Base-by-base conservation (phyloP, 2,329 filamentous ascomycete genomes). In the Cordyceps cateniannulata region DNA sequence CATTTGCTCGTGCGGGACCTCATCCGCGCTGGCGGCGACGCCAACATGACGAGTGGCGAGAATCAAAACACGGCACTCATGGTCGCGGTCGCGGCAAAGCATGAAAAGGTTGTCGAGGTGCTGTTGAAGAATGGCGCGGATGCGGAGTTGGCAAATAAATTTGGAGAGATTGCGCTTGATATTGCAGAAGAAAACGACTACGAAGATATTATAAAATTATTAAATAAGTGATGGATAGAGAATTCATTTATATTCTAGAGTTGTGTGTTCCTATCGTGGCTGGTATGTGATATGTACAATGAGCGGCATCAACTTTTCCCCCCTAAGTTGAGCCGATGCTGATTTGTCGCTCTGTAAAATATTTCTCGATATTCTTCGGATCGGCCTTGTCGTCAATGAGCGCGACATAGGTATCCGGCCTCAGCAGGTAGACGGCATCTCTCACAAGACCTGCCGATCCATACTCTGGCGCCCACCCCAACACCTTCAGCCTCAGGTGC, bases 321-420 rank as follows among this genome's bases (percentile, higher is more conserved):
- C 16, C 18, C 16, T 40, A 44, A 6, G 9, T 9, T 6, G 47
- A 24, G 1, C n/a, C n/a, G 5, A 51, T 12, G 22, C 9, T 16
- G 10, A 59, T 42, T 8, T 53, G 45, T 22, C 35, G 53, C 18
- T 58, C 16, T 9, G 20, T 14, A 8, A 61, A 61, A n/a, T 61
- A 61, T 4, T 38, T 18, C 29, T 57, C 53, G 4, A 61, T 45
- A n/a, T 42, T 35, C 0, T 1, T 32, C 1, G 35, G 1, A 22
- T 40, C 38, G 2, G 38, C 53, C 16, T 49, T 40, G 5, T 22
- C 25, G 27, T 61, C 60, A 2, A 57, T 24, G 1, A 61, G 60
- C 1, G 60, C 60, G 24, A 61, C 20, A 42, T 61, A 61, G 25
- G 60, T 61, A 49, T 61, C 60, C 3, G 60, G 60, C 12, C 60